phyloP scores from a whole-genome alignment of 306 rosid species.

The Dryas drummondii region DNA sequence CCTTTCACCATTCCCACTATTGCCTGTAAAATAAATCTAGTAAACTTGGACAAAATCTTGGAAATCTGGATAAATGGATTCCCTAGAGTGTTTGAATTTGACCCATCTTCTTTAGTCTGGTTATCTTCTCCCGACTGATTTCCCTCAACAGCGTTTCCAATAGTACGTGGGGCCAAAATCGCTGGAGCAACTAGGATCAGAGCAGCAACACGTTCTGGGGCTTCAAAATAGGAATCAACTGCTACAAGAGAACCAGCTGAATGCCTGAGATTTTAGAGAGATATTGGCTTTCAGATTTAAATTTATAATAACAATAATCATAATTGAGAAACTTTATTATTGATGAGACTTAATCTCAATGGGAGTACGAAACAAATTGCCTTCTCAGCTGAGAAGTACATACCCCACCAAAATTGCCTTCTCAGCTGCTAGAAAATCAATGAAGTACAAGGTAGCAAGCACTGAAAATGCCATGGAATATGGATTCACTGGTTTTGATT shows the following conservation, averaged over 20 bases:
- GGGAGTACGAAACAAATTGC: conserved; percentile 28
- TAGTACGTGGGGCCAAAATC: conserved; percentile 60
- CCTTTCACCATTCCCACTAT: conserved; percentile 48
- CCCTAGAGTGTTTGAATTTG: conserved; percentile 23
- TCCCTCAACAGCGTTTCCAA: conserved; percentile 37
- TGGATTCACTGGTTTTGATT: conserved; percentile 59
- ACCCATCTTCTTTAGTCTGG: conserved; percentile 41
- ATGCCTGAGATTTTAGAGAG: conserved; percentile 55
- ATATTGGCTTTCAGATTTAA: conserved; percentile 24
- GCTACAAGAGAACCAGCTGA: conserved; percentile 91
- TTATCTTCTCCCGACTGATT: conserved; percentile 33
- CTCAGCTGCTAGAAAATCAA: conserved; percentile 62
- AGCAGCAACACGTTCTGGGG: conserved; percentile 88
- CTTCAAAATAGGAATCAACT: conserved; percentile 76
- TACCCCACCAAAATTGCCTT: conserved; percentile 82
- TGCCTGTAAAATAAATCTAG: conserved; percentile 42
- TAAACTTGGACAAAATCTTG: conserved; percentile 44
- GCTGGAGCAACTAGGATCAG: conserved; percentile 87
- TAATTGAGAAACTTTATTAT: background rate
- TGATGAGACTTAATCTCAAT: background rate
- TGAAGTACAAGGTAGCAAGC: conserved; percentile 80
- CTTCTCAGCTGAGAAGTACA: conserved; percentile 61
- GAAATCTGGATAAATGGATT: conserved; percentile 48
- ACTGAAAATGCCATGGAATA: conserved; percentile 83
- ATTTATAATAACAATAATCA: background rate